Evolutionary conservation across 306 rosid species (phyloP), one percentile per base, ranked within the genome.

Genomic region (Arachis stenosperma): DNA sequence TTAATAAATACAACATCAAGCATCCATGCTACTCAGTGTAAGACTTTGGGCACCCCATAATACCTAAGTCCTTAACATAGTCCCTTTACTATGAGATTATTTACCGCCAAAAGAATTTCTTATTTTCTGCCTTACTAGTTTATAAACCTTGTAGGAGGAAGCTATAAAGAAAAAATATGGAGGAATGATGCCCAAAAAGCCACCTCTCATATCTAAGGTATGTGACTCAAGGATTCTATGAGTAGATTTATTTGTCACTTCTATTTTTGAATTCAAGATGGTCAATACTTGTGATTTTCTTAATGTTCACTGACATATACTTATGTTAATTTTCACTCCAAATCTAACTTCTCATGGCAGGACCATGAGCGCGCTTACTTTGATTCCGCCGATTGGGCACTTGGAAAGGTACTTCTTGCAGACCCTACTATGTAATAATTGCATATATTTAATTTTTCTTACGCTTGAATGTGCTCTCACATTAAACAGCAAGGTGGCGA

Each of bases 361-460:
- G 99, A 94, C 80, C 97, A 94, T 77, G 99, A 94, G 81, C 97
- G 97, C 7, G 99, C 99, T 65, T 91, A 89, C 82, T 91, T 91
- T 66, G 99, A 94, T 83, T 94, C 99, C 59, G 99, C 97, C 50
- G 97, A 94, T 80, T 94, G 97, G 99, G 99, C 99, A n/a, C 86
- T 94, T 76, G 97, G 99, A 85, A 94, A 94, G 99, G 99, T 91
- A 85, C 33, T 57, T 61, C 46, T 75, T 51, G 43, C 75, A 67
- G 50, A 57, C 37, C 59, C n/a, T 6, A 9, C 58, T 42, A 17
- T 70, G 30, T 46, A 54, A 53, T 74, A 50, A 48, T 72, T 79
- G 52, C 40, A 66, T 74, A 51, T 54, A 62, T 15, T 52, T 44
- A 66, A 67, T 73, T 78, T 42, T 42, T 70, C 83, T 74, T 33